These are phyloP conservation scores for Echinosophora koreensis DNA, from an alignment of 306 rosid genomes.

Conservation along the genomic window DNA sequence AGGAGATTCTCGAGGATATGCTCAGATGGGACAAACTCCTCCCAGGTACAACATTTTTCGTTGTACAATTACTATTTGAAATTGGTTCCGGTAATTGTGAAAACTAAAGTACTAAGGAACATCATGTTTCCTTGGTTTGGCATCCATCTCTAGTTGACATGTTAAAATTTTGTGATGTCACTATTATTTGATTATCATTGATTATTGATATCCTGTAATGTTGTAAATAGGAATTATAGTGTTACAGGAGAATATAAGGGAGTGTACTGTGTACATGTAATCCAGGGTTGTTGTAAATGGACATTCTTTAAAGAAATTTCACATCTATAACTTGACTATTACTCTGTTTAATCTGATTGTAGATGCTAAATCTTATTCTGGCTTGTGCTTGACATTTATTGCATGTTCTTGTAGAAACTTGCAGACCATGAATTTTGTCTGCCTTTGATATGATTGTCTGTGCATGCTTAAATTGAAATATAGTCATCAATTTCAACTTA, in stretches of 20 bases:
- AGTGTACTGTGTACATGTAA: background rate
- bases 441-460: background rate
- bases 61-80: background rate
- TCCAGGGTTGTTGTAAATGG: background rate
- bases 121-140: background rate
- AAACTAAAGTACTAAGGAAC: conserved; percentile 3
- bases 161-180: conserved; percentile 5
- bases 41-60: conserved; percentile 51
- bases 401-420: background rate
- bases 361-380: conserved; percentile 4
- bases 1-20: conserved; percentile 67
- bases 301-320: background rate
- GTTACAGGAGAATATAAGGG: conserved; percentile 12
- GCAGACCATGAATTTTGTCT: background rate
- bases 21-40: conserved; percentile 70
- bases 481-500: conserved; percentile 13
- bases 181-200: background rate
- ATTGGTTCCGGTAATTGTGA: conserved; percentile 1
- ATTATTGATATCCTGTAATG: background rate
- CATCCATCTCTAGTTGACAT: conserved; percentile 5
- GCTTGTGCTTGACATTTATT: background rate
- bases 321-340: background rate
- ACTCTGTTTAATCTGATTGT: background rate
- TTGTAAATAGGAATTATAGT: background rate
- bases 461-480: conserved; percentile 33